Percentiles rank a stretch among this genome's conserved stretches.
Conservation (phyloP, 179 eudicot genomes). For the Beta corolliflora region DNA sequence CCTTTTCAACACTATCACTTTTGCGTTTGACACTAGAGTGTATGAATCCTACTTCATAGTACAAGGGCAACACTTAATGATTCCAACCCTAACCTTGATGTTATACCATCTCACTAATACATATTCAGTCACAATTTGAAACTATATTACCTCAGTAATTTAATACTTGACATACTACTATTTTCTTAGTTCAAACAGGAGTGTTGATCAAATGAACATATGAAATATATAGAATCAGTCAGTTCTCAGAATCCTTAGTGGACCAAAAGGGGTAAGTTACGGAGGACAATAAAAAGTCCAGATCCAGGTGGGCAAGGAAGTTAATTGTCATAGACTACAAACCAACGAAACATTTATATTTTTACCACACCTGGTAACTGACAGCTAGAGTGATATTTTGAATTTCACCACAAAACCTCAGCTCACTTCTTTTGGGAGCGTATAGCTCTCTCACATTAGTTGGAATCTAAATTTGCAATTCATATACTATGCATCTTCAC, state of each 20-base stretch:
- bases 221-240: not conserved
- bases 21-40: too few relatives aligned
- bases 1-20: too few relatives aligned
- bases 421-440: not conserved
- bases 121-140: too few relatives aligned
- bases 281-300: too few relatives aligned
- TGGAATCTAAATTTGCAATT: not conserved
- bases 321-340: not conserved
- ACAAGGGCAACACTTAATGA: too few relatives aligned
- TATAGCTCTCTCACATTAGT: not conserved
- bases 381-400: not conserved
- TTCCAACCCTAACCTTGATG: too few relatives aligned
- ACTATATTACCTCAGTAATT: too few relatives aligned
- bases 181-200: too few relatives aligned
- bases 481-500: conserved; percentile 29
- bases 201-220: too few relatives aligned
- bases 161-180: too few relatives aligned
- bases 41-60: too few relatives aligned
- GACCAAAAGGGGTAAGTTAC: not conserved
- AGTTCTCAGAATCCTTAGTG: not conserved
- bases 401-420: conserved; percentile 2
- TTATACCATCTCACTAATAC: too few relatives aligned
- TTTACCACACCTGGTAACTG: not conserved
- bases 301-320: not conserved
- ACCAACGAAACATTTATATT: not conserved